A percentile compares a stretch with the other conserved stretches of the same genome.
Evolutionary conservation across 2,329 filamentous ascomycete species (phyloP).

Genomic region (Zymoseptoria crescenta): DNA sequence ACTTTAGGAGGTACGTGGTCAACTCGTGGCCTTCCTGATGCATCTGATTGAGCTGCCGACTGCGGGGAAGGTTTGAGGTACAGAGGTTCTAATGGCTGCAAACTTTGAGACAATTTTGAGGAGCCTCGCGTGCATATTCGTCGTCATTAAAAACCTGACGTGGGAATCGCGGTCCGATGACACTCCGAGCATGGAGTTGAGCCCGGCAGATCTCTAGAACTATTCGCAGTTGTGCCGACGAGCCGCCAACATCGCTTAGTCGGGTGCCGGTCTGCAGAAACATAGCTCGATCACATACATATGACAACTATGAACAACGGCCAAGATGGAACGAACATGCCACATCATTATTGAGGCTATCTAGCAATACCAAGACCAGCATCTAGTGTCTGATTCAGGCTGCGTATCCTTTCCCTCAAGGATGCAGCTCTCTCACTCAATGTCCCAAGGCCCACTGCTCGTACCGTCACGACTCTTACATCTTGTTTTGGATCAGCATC

Average conservation of each 20-base stretch:
- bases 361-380: background rate
- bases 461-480: background rate
- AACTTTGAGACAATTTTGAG: background rate
- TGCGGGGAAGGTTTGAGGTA: constrained; percentile 9
- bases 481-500: background rate
- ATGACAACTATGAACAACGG: too few relatives aligned
- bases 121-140: background rate
- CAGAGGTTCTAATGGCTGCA: background rate
- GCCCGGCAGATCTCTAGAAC: background rate
- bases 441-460: background rate
- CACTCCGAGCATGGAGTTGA: background rate
- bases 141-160: background rate
- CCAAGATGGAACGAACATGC: background rate
- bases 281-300: background rate
- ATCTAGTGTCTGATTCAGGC: background rate
- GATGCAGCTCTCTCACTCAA: background rate
- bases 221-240: background rate
- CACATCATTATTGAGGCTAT: background rate
- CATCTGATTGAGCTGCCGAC: constrained; percentile 6
- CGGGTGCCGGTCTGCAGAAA: background rate
- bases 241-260: background rate
- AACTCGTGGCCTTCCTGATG: constrained; percentile 8
- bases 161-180: background rate
- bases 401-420: background rate
- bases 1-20: background rate